phyloP scores from a whole-genome alignment of 306 rosid genomes.

The Cucurbita moschata region DNA sequence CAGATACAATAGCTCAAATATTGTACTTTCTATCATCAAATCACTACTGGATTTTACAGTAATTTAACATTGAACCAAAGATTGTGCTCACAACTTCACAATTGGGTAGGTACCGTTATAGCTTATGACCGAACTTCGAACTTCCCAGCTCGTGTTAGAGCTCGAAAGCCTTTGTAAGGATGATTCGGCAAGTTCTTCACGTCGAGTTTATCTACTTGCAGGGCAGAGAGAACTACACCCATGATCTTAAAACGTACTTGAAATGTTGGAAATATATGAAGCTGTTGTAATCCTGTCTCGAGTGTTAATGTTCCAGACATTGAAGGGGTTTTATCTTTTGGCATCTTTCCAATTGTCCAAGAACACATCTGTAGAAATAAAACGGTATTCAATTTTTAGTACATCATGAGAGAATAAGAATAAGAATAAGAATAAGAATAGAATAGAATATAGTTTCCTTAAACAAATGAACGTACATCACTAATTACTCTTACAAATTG shows the following conservation, averaged over 20 bases:
- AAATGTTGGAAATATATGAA: conserved; percentile 77
- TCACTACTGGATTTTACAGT: not conserved
- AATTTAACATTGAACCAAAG: not conserved
- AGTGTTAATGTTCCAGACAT: conserved; percentile 81
- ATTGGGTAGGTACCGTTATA: not conserved
- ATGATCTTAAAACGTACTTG: conserved; percentile 64
- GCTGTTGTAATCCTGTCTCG: conserved; percentile 63
- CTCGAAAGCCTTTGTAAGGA: conserved; percentile 84
- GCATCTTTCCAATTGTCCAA: conserved; percentile 80
- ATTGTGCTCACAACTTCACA: not conserved
- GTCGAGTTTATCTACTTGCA: conserved; percentile 76
- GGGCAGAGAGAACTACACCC: conserved; percentile 84
- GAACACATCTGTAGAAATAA: conserved; percentile 48
- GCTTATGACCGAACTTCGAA: conserved; percentile 66
- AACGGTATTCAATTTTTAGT: not conserved
- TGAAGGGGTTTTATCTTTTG: conserved; percentile 80
- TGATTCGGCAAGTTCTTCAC: conserved; percentile 48
- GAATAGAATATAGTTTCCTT: not conserved
- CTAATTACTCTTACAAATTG: not conserved
- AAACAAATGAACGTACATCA: not conserved
- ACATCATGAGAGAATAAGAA: no score
- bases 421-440: no score
- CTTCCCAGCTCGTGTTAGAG: conserved; percentile 68
- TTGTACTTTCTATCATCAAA: not conserved
- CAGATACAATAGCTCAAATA: not conserved